Evolutionary conservation across 805 yeast species (phyloP).

Genomic region (Saccharomycopsis javanensis): DNA sequence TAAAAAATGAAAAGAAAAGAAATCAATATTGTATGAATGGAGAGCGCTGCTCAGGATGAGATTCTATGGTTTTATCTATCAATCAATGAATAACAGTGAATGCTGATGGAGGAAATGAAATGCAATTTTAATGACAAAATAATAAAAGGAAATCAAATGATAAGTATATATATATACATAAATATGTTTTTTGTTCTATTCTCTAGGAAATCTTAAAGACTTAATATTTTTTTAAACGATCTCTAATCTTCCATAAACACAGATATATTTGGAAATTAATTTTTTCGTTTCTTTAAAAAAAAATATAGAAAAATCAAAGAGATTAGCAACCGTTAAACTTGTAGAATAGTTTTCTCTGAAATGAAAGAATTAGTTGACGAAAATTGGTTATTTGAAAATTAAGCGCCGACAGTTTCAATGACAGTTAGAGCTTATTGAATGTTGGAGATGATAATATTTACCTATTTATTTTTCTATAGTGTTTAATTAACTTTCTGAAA

Average conservation of each 20-base stretch:
- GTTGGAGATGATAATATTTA: neutral
- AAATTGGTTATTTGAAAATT: neutral
- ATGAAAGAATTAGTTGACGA: neutral
- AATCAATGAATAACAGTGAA: neutral
- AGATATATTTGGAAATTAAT: neutral
- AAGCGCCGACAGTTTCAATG: neutral
- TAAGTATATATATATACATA: neutral
- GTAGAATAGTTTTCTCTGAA: neutral
- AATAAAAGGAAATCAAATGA: neutral
- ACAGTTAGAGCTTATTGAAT: neutral
- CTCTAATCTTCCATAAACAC: neutral
- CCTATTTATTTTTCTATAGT: neutral
- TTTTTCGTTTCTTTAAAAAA: no score
- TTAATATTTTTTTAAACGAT: no score
- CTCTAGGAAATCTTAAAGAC: no score
- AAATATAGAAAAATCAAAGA: no score
- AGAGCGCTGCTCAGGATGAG: neutral
- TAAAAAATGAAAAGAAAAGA: no score
- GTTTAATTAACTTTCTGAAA: neutral
- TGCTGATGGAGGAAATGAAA: neutral
- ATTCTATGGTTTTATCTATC: neutral
- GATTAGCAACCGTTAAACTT: no score
- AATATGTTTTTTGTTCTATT: neutral
- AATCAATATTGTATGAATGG: neutral
- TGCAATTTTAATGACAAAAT: neutral